phyloP scores from a whole-genome alignment of 306 rosid genomes.

The Ziziphus jujuba region DNA sequence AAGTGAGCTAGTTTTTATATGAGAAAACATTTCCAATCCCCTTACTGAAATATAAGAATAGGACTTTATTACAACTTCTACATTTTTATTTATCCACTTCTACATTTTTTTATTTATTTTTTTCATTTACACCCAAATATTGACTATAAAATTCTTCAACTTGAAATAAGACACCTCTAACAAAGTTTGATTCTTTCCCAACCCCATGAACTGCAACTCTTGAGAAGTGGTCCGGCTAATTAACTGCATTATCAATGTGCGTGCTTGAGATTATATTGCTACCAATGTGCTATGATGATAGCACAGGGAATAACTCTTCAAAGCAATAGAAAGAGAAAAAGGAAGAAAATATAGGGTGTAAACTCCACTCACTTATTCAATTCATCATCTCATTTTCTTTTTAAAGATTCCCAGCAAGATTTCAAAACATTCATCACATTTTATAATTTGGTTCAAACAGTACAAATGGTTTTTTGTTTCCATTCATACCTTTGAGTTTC shows the following conservation, averaged over 20 bases:
- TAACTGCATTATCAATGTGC: too few relatives aligned
- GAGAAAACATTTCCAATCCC: too few relatives aligned
- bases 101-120: too few relatives aligned
- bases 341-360: neutral
- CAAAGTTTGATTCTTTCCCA: neutral
- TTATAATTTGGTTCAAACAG: neutral
- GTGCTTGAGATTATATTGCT: neutral
- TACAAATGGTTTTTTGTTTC: neutral
- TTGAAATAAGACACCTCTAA: neutral
- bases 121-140: neutral
- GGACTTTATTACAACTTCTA: neutral
- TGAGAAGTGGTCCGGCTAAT: neutral
- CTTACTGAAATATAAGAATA: too few relatives aligned
- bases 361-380: too few relatives aligned
- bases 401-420: neutral
- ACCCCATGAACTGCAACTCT: neutral
- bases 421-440: neutral
- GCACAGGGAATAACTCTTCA: neutral
- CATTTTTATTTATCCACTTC: too few relatives aligned
- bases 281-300: neutral
- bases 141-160: neutral
- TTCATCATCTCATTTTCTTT: neutral
- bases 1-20: too few relatives aligned
- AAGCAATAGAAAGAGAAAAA: neutral
- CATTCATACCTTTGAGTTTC: neutral